Conservation (phyloP, 306 rosid genomes). For the Benincasa hispida region DNA sequence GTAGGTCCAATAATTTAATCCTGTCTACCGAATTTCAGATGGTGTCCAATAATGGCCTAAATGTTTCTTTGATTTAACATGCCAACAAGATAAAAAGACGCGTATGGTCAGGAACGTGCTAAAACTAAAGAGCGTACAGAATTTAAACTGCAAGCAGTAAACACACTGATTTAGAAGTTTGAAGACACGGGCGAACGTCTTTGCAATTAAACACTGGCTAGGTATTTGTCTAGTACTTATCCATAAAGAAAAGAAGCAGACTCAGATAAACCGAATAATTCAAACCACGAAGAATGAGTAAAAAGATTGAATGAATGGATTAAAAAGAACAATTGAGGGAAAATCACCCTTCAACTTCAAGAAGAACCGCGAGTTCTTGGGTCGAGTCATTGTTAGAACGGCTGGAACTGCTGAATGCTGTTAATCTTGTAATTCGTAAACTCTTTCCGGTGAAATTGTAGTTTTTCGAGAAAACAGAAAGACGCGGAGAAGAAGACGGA, state of each 20-base stretch:
- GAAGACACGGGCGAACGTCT: background rate
- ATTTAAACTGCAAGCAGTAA: background rate
- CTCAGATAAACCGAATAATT: background rate
- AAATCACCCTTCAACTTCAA: slow-evolving; percentile 77
- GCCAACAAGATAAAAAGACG: background rate
- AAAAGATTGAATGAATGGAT: background rate
- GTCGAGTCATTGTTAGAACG: slow-evolving; percentile 17
- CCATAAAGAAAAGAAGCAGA: background rate
- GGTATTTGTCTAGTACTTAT: too few relatives aligned
- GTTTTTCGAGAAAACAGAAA: slow-evolving; percentile 13
- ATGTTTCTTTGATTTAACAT: background rate
- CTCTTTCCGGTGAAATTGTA: slow-evolving; percentile 21
- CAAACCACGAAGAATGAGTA: background rate
- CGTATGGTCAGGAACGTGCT: background rate
- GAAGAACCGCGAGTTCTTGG: slow-evolving; percentile 60
- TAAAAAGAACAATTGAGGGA: background rate
- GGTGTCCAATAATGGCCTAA: background rate
- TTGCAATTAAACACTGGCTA: background rate
- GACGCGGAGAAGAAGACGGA: slow-evolving; percentile 17
- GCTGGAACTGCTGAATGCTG: slow-evolving; percentile 27
- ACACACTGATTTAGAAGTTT: background rate
- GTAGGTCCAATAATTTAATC: background rate
- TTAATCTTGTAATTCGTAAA: slow-evolving; percentile 19
- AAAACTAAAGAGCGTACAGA: background rate
- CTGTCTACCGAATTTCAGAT: background rate